Base-by-base conservation (phyloP, 306 rosid species). In the Lathyrus oleraceus region DNA sequence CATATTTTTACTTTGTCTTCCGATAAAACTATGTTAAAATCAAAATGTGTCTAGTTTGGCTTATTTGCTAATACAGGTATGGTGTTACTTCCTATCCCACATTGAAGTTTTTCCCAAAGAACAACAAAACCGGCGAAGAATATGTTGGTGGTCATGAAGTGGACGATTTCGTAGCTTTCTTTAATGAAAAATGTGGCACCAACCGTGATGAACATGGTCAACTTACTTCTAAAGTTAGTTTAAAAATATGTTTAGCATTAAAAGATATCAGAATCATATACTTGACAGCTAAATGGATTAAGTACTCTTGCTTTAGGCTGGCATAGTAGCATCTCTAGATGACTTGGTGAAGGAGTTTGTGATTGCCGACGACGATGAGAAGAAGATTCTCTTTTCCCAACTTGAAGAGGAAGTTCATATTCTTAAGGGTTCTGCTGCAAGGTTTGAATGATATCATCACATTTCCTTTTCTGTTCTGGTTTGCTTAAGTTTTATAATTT, bases 91-190 rank as follows among this genome's bases (percentile, higher is more conserved):
- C 94, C 63, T 90, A 65, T 76, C 98, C 96, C 19, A 85, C 97
- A 0, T 67, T 93, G 71, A 93, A 88, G 79, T 90, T 93, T 75
- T 93, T 93, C 59, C 97, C 97, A 20, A 85, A 71, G 83, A 65
- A 56, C 76, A 88, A 93, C 68, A 93, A 93, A 85, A 85, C 79
- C 19, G 96, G 97, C 56, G 90, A 93, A 87, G 92, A 84, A 79
- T 88, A 84, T 76, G 78, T 53, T 4, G 96, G 90, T 38, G 97
- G 89, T 65, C 88, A 88, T 43, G 92, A 88, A 23, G 70, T 94
- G 74, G 86, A 81, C n/a, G 96, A 84, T 80, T 88, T 94, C 43
- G 95, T 90, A 39, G 27, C 69, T 52, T 90, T 88, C 79, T 85
- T 94, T 57, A 94, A 94, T 23, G 96, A 84, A 81, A 87, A 80